Conservation (phyloP, 2,329 filamentous ascomycete species). For the Xylaria sp. region DNA sequence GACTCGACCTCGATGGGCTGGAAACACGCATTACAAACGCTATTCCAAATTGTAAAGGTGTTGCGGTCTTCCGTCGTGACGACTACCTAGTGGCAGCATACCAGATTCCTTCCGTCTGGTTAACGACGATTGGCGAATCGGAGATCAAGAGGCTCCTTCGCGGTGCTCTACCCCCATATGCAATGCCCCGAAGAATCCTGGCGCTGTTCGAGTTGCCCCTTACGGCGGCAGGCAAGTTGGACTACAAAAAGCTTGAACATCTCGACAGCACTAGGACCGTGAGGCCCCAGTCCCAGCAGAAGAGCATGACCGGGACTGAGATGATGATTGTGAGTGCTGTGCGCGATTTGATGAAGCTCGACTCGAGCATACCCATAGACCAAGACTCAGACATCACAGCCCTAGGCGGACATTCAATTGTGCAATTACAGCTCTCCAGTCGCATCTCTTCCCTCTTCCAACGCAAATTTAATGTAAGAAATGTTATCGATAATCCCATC, state of each 20-base stretch:
- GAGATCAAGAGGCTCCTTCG: background rate
- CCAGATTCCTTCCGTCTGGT: background rate
- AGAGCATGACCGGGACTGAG: background rate
- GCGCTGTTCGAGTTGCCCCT: background rate
- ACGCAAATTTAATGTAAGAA: background rate
- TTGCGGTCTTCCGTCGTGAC: background rate
- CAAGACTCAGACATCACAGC: background rate
- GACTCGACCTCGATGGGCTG: slow-evolving; percentile 9
- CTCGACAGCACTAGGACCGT: background rate
- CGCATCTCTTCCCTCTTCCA: background rate
- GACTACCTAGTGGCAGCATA: slow-evolving; percentile 1
- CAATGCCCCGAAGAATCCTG: background rate
- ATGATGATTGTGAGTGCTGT: background rate
- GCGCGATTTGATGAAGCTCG: background rate
- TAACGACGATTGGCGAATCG: background rate
- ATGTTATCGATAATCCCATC: background rate
- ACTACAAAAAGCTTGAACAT: background rate
- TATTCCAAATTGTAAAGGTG: background rate
- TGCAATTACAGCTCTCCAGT: background rate
- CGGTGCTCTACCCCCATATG: background rate
- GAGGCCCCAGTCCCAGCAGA: background rate
- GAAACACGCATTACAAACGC: background rate
- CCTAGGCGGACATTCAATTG: background rate
- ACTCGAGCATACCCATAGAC: background rate
- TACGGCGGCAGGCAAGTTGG: slow-evolving; percentile 8